Conservation (phyloP, 2,329 filamentous ascomycete species). For the Camptophora hylomeconis region DNA sequence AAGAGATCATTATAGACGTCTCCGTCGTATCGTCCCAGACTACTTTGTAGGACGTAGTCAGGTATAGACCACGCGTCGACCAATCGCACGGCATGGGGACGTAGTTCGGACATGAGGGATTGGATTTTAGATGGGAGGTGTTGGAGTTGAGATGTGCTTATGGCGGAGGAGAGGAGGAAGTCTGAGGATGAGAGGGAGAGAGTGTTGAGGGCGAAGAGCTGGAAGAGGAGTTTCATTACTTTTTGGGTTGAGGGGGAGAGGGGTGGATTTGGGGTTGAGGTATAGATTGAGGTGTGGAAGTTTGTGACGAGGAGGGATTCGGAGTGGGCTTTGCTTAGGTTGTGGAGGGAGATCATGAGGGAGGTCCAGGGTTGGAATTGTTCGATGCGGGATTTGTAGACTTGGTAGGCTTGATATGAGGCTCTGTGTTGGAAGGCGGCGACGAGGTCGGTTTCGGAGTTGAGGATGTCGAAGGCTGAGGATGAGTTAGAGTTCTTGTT, state of each 20-base stretch:
- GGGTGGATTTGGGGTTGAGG: conserved; percentile 13
- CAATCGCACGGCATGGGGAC: conserved; percentile 38
- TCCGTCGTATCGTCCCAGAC: conserved; percentile 38
- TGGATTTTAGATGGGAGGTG: conserved; percentile 28
- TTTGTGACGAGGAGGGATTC: conserved; percentile 36
- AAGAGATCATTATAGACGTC: conserved; percentile 42
- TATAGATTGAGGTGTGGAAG: conserved; percentile 29
- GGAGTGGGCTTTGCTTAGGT: conserved; percentile 30
- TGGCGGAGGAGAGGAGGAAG: conserved; percentile 32
- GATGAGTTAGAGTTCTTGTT: conserved; percentile 12
- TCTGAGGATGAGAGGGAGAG: conserved; percentile 32
- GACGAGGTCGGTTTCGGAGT: conserved; percentile 28
- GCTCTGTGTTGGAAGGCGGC: conserved; percentile 33
- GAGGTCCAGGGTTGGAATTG: conserved; percentile 36
- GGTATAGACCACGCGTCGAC: conserved; percentile 42
- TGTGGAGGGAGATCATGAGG: conserved; percentile 24
- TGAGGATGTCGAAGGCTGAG: conserved; percentile 19
- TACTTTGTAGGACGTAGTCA: conserved; percentile 39
- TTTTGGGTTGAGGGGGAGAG: conserved; percentile 18
- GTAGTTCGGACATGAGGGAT: conserved; percentile 33
- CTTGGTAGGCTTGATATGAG: conserved; percentile 26
- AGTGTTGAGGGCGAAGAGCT: conserved; percentile 35
- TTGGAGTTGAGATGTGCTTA: conserved; percentile 29
- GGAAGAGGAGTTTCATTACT: conserved; percentile 32
- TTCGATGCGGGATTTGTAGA: conserved; percentile 31